Evolutionary conservation across 2,329 filamentous ascomycete species (phyloP), one percentile per base, ranked within the genome.

Genomic region (Ramichloridium luteum): DNA sequence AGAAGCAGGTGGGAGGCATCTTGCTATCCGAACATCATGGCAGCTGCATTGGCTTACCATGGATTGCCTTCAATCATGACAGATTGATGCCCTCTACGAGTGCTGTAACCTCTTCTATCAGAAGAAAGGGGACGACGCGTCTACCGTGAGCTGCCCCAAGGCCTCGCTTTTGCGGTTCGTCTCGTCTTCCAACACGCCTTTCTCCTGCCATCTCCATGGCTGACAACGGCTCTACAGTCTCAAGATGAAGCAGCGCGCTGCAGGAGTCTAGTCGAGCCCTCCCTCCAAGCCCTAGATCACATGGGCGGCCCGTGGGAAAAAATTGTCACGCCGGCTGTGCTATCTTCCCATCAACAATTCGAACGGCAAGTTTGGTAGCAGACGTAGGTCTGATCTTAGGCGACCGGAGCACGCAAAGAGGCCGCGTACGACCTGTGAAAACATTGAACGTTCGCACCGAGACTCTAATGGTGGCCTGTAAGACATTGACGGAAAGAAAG

Each of bases 391-490:
- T 37, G 67, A 57, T 80, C 82, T 92, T 83, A 80, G 88, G 80
- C 81, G 70, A 81, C 85, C 83, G 86, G 85, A 98, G 90, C 90
- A 83, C 88, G 86, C 82, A 66, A 65, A 39, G 80, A 86, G 81
- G 71, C 67, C 78, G 63, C 68, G 39, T 45, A 8, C 60, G 68
- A 78, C 73, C 83, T 92, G 81, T 83, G 81, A 76, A 85, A 84
- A 80, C 73, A 96, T 72, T 83, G 82, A 86, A 51, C 31, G 74
- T 80, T 75, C 81, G 75, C 76, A 80, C 80, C 86, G 88, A 92
- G 90, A 98, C 90, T 98, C 90, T 96, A 96, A 88, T 81, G 82
- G 81, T 74, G 78, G 80, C 78, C 84, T 78, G 76, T 37, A 36
- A 40, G 36, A n/a, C 8, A 8, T 8, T 23, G 8, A 30, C 45